Evolutionary conservation across 148 eudicot genomes (phyloP), one percentile per base, ranked within the genome.

Genomic region (Silene latifolia): DNA sequence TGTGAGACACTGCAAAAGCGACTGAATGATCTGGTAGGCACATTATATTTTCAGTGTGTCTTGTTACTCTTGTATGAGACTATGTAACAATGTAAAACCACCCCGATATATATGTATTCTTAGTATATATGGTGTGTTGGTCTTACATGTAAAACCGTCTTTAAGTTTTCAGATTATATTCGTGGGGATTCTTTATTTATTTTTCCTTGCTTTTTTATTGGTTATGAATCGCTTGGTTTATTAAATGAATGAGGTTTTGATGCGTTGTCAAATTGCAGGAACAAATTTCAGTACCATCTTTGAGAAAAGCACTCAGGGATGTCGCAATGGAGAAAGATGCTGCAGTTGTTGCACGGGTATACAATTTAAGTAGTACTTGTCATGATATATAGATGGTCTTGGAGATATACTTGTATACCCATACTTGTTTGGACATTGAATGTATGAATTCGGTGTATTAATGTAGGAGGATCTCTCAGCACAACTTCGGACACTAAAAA

Each of bases 261-360:
- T 72, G 74, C 18, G 20, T 63, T 69, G 7, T 42, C 32, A 25
- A 77, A 72, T 62, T 80, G 59, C 89, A 95, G 99, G 99, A 95
- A 82, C 93, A 85, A 61, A 89, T 80, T 67, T 80, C 88, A 17
- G 87, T 95, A 64, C 99, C 99, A 8, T 90, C 97, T 67, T 82
- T 95, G 77, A 83, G 99, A 77, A 95, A 84, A 89, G 92, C 97
- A 63, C 93, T 95, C 35, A 92, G 81, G 84, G 97, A 92, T 82
- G 94, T 95, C 78, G 97, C 97, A 1, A 95, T 95, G 99, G 97
- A 92, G 80, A 95, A 95, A 72, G 99, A 95, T 87, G 97, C 97
- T 67, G 99, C 99, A 78, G 99, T 95, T 83, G 99, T 95, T 82
- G 92, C 96, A 67, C 84, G 92, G 92, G 99, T 95, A 89, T 44